Conservation (phyloP, 805 yeast species). For the Blastobotrys robertii region DNA sequence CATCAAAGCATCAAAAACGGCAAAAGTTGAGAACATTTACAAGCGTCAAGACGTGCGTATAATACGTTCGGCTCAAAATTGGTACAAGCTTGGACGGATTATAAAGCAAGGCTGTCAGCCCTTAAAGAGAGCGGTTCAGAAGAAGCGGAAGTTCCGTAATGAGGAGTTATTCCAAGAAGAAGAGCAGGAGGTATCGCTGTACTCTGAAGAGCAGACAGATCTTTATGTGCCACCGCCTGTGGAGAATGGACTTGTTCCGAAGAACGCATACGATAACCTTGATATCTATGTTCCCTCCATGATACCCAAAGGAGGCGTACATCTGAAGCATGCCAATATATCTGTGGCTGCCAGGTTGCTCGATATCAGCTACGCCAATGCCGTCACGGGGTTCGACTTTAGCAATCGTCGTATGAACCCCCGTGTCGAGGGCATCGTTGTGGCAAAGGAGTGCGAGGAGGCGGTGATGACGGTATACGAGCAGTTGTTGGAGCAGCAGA, state of each 20-base stretch:
- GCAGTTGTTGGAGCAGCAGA: slow-evolving; percentile 39
- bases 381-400: slow-evolving; percentile 82
- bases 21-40: slow-evolving; percentile 34
- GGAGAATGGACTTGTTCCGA: slow-evolving; percentile 56
- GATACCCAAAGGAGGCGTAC: slow-evolving; percentile 74
- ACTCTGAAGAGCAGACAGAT: slow-evolving; percentile 72
- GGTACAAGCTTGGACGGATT: slow-evolving; percentile 77
- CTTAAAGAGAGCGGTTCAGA: slow-evolving; percentile 30
- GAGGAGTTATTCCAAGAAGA: slow-evolving; percentile 31
- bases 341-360: slow-evolving; percentile 63
- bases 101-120: slow-evolving; percentile 65
- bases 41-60: slow-evolving; percentile 52
- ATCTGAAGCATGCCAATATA: slow-evolving; percentile 43
- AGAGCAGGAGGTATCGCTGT: slow-evolving; percentile 50
- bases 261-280: slow-evolving; percentile 73
- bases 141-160: slow-evolving; percentile 10
- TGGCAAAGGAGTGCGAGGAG: slow-evolving; percentile 50
- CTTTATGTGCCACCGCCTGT: slow-evolving; percentile 50
- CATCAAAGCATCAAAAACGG: slow-evolving; percentile 28
- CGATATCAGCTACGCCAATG: slow-evolving; percentile 73
- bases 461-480: slow-evolving; percentile 47
- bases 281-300: slow-evolving; percentile 69
- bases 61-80: slow-evolving; percentile 67
- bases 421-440: slow-evolving; percentile 63
- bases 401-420: slow-evolving; percentile 47